Conservation (phyloP, 768 basidiomycete genomes). For the Pulveroboletus sp. region DNA sequence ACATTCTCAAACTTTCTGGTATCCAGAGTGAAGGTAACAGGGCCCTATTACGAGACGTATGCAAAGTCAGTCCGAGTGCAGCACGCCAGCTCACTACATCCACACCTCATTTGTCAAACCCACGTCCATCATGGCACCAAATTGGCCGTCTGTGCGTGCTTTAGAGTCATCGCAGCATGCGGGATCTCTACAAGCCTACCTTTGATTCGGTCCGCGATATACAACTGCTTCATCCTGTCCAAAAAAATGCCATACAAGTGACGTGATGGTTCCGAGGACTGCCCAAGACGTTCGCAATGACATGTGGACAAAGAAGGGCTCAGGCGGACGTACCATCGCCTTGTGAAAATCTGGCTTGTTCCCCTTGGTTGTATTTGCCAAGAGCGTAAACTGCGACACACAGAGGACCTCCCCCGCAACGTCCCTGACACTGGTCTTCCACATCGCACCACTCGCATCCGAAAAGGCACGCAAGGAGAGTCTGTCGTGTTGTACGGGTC, state of each 20-base stretch:
- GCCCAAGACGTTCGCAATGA: neutral
- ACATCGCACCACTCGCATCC: constrained; percentile 60
- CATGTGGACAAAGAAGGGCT: neutral
- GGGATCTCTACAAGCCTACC: constrained; percentile 38
- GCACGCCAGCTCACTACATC: neutral
- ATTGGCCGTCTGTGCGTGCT: constrained; percentile 66
- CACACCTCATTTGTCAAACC: constrained; percentile 80
- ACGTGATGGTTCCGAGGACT: constrained; percentile 67
- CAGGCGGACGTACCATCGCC: constrained; percentile 65
- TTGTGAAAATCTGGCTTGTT: constrained; percentile 90
- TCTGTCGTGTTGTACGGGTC: constrained; percentile 34
- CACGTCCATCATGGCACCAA: constrained; percentile 97
- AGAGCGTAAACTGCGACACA: constrained; percentile 90
- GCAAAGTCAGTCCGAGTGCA: constrained; percentile 1
- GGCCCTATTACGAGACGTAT: constrained; percentile 47
- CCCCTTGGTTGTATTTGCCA: constrained; percentile 84
- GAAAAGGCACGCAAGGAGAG: constrained; percentile 71
- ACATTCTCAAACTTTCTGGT: constrained; percentile 74
- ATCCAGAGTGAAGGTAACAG: constrained; percentile 81
- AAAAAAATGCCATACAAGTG: constrained; percentile 71
- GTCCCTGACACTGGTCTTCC: constrained; percentile 87
- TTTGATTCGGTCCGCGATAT: constrained; percentile 73
- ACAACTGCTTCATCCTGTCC: constrained; percentile 56
- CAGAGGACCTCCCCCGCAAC: constrained; percentile 88
- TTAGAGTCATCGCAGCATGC: neutral